phyloP scores from a whole-genome alignment of 1,139 yeast genomes.

The Zhuliangozyma parablackwelliae region DNA sequence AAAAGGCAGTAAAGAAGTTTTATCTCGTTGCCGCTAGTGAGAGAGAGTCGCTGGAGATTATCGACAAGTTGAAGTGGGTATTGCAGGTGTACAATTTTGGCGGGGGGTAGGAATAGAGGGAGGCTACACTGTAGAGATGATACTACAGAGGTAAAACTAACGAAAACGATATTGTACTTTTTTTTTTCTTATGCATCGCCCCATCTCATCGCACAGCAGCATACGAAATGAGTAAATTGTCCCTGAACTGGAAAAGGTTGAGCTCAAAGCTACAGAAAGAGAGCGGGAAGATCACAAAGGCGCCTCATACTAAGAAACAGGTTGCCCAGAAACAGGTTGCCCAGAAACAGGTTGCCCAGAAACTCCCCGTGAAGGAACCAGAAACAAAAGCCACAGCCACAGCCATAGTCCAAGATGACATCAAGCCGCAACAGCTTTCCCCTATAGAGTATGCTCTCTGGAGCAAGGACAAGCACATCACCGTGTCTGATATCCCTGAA shows the following conservation, averaged over 20 bases:
- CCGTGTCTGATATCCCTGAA: constrained; percentile 11
- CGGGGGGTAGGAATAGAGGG: no score
- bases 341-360: no score
- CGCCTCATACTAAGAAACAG: constrained; percentile 1
- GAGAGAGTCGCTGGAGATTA: constrained; percentile 69
- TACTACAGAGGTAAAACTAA: no score
- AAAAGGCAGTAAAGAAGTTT: constrained; percentile 59
- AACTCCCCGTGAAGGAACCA: no score
- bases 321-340: no score
- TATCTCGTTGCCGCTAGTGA: constrained; percentile 74
- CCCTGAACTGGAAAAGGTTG: constrained; percentile 36
- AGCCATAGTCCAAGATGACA: constrained; percentile 1
- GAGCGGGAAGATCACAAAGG: constrained; percentile 1
- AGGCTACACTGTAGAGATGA: no score
- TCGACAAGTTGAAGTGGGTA: constrained; percentile 57
- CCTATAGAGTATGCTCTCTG: constrained; percentile 27
- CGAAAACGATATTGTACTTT: no score
- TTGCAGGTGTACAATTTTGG: constrained; percentile 39
- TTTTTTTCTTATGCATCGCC: no score
- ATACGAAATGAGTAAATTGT: constrained; percentile 16
- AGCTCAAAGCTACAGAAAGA: constrained; percentile 19
- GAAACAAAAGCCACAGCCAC: neutral
- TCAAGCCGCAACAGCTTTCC: constrained; percentile 4
- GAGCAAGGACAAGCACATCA: constrained; percentile 24
- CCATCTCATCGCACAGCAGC: no score